Conservation (phyloP, 345 rosid genomes). For the Citropsis articulata region DNA sequence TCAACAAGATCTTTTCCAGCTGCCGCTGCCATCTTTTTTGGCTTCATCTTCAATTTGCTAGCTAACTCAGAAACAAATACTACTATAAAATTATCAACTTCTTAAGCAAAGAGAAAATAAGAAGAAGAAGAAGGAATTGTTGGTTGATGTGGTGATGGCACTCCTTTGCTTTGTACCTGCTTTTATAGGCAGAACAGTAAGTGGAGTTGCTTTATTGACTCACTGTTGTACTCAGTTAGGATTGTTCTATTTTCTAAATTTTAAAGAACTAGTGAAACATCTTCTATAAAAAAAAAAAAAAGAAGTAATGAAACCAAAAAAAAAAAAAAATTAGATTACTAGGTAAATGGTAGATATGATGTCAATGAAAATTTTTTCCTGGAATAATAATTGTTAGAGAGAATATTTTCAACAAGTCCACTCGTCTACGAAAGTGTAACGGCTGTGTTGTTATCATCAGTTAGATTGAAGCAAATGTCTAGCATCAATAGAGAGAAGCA, state of each 20-base stretch:
- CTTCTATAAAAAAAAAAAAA: too few species aligned
- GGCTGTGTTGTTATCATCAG: too few species aligned
- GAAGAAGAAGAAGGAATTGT: neutral
- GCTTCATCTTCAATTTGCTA: conserved; percentile 13
- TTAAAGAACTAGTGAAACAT: neutral
- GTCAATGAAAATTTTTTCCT: too few species aligned
- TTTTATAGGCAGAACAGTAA: conserved; percentile 24
- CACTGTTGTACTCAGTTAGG: neutral
- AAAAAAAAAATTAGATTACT: too few species aligned
- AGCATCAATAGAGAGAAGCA: too few species aligned
- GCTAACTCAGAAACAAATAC: neutral
- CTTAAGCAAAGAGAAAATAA: neutral
- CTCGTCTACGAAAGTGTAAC: too few species aligned
- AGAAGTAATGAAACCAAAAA: too few species aligned
- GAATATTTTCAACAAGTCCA: too few species aligned
- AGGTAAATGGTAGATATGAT: too few species aligned
- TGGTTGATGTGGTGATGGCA: neutral
- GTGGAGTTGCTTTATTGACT: conserved; percentile 3
- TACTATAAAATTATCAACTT: neutral
- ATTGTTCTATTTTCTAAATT: neutral
- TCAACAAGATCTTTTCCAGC: neutral
- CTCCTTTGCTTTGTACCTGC: conserved; percentile 11
- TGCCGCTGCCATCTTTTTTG: neutral
- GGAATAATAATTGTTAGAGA: too few species aligned
- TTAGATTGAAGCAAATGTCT: too few species aligned